Conservation (phyloP, 2,329 filamentous ascomycete species). For the Myriosclerotinia duriaeana region DNA sequence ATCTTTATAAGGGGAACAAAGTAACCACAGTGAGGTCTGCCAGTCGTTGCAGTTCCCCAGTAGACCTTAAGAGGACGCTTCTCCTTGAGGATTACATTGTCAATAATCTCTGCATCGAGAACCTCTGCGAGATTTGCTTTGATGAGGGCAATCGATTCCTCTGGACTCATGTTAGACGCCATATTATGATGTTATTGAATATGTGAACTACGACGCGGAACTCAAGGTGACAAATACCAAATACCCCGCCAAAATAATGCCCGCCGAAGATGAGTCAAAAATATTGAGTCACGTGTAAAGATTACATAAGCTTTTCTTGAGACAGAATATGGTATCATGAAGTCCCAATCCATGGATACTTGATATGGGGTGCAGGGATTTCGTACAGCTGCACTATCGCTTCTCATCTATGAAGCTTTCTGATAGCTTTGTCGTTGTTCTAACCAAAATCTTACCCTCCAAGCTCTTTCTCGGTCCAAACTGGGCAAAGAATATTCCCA, state of each 20-base stretch:
- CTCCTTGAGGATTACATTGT: constrained; percentile 66
- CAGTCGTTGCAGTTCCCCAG: constrained; percentile 68
- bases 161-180: constrained; percentile 42
- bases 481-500: too few relatives aligned
- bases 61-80: constrained; percentile 76
- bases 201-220: neutral
- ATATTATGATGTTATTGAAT: constrained; percentile 28
- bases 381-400: too few relatives aligned
- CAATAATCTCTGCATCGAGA: constrained; percentile 80
- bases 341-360: too few relatives aligned
- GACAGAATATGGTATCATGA: too few relatives aligned
- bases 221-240: neutral
- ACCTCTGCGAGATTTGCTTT: constrained; percentile 77
- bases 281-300: neutral
- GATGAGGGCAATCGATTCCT: constrained; percentile 73
- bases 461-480: too few relatives aligned
- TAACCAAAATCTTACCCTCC: too few relatives aligned
- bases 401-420: too few relatives aligned
- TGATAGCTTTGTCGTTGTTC: too few relatives aligned
- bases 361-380: too few relatives aligned
- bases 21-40: constrained; percentile 86
- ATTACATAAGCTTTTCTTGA: neutral
- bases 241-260: too few relatives aligned
- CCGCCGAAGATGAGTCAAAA: too few relatives aligned
- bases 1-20: constrained; percentile 81